Evolutionary conservation across 2,329 filamentous ascomycete genomes (phyloP), one percentile per base, ranked within the genome.

Genomic region (Septoria petroselini): DNA sequence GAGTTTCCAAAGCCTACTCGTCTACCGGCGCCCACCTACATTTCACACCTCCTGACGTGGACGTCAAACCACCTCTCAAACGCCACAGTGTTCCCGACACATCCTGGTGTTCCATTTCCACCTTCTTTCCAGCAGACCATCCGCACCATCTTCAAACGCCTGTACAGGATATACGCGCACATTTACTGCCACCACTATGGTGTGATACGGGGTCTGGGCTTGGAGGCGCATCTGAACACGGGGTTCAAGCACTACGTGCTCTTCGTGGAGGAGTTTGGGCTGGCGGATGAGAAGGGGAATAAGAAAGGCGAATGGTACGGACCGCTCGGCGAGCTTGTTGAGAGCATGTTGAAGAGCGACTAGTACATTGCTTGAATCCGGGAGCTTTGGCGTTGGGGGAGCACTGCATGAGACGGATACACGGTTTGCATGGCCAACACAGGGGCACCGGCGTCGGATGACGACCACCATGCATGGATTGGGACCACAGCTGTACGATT

Each of bases 241-340:
- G 95, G 89, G 73, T 98, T 98, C 82, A 98, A 98, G 79, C 93
- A 98, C 72, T 98, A 97, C 67, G 93, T 98, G 55, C 80, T 98
- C 52, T 98, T 98, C 72, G 90, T 98, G 61, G 91, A 98, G 70
- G 94, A 98, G 78, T 93, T 97, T 72, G 84, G 82, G 60, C 74
- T 98, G 61, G 90, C 90, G 21, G 94, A 84, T 65, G 93, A 91
- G 42, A 91, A 95, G 72, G 65, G 67, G 3, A 65, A 60, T 46
- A 68, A 64, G 62, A 65, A 63, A 55, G 62, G 62, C n/a, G 93
- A 98, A 70, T 98, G 91, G 75, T 98, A 91, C 86, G 93, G 93
- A 1, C 93, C 93, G 9, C 70, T 98, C 50, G 91, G 91, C 8
- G 93, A 98, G 70, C 74, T 98, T 59, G 93, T 98, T 42, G 93